These are phyloP conservation scores for Fusarium austroafricanum DNA, from an alignment of 2,329 filamentous ascomycete genomes.

Conservation along the genomic window DNA sequence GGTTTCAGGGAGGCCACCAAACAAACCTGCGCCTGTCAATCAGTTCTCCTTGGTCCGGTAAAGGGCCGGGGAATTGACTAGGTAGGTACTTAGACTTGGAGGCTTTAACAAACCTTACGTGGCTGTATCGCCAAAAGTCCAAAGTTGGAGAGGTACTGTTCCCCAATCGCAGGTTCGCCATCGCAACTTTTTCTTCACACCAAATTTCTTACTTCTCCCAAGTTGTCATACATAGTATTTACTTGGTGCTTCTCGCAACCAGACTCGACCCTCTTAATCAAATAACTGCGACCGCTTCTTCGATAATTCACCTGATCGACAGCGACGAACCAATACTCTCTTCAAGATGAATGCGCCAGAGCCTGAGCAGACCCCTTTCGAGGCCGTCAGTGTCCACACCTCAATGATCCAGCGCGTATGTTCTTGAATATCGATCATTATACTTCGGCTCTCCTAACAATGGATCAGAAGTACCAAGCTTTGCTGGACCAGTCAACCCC, in stretches of 20 bases:
- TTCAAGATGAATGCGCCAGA: conserved; percentile 83
- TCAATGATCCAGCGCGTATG: conserved; percentile 77
- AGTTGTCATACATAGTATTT: conserved; percentile 7
- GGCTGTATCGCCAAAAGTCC: conserved; percentile 44
- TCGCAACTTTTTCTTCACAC: conserved; percentile 21
- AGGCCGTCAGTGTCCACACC: conserved; percentile 87
- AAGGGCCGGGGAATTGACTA: conserved; percentile 37
- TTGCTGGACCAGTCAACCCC: conserved; percentile 95
- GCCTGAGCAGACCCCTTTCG: conserved; percentile 91
- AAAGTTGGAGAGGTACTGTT: conserved; percentile 15
- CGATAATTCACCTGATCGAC: conserved; percentile 5
- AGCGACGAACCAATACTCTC: conserved; percentile 19
- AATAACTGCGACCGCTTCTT: not conserved
- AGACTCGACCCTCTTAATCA: not conserved
- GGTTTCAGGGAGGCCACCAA: conserved; percentile 28
- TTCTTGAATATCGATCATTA: conserved; percentile 34
- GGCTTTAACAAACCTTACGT: conserved; percentile 36
- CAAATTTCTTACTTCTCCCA: conserved; percentile 11
- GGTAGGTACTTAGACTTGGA: not conserved
- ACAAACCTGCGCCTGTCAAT: conserved; percentile 25
- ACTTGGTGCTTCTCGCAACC: conserved; percentile 7
- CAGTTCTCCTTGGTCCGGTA: conserved; percentile 32
- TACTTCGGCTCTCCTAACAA: conserved; percentile 18
- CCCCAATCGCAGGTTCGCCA: conserved; percentile 19
- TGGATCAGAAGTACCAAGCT: conserved; percentile 84